Base-by-base conservation (phyloP, 2,329 filamentous ascomycete genomes). In the Zopfia rhizophila region DNA sequence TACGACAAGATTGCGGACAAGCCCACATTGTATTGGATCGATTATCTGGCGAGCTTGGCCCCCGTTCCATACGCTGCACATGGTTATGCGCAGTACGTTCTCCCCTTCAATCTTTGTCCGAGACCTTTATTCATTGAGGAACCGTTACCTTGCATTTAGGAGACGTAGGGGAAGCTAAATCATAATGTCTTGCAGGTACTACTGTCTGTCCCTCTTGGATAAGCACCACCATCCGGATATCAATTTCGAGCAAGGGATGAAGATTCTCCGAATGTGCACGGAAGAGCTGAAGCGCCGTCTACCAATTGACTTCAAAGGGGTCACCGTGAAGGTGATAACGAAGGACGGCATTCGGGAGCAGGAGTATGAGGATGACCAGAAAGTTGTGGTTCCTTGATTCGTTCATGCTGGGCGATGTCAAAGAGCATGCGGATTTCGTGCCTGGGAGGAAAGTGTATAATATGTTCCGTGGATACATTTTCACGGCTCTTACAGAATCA, bases 191-290 rank as follows among this genome's bases (percentile, higher is more conserved):
- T 38, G 21, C 33, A 91, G 87, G 77, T 97, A 97, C 82, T 99
- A 99, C 82, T 99, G 94, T 74, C 82, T 99, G 51, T 95, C 91
- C 5, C 95, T 96, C 61, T 85, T 99, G 38, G 94, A 99, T 79
- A 99, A 99, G 81, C 94, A 99, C 74, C 94, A 99, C 73, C 90
- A 97, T 68, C 93, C 94, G 35, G 88, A 97, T 68, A 97, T 99
- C 74, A 84, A 83, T 51, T 86, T 94, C 42, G 91, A 89, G 53
- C 84, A 96, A 73, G 94, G 94, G 45, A 84, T 96, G 77, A 94
- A 96, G 81, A 85, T 99, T 54, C 79, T 99, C 66, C 87, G 85
- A 64, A 89, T 97, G 87, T 99, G 94, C 78, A 94, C 90, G 60
- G 92, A 97, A 73, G 94, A 99, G 81, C 79, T 99, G 70, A 96